Percentiles rank a stretch among this genome's conserved stretches.
These are phyloP conservation scores for Scutellaria barbata DNA, from an alignment of 257 asterid species.

Conservation along the genomic window DNA sequence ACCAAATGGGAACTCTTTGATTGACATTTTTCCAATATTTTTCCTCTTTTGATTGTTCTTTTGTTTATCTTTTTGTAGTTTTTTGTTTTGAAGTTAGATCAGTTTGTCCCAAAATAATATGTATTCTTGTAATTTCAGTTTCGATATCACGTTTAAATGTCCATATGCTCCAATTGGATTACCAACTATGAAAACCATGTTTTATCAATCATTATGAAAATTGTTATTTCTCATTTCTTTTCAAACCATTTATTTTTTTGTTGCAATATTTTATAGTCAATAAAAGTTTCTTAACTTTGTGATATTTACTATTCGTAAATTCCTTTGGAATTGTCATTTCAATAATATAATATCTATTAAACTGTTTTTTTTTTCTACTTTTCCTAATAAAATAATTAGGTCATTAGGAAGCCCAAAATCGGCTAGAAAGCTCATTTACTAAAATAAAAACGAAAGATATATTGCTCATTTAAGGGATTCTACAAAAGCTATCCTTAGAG, in stretches of 20 bases:
- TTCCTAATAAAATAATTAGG: no score
- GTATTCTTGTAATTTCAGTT: not conserved
- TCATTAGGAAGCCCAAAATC: not conserved
- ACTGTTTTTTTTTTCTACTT: no score
- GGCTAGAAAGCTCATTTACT: not conserved
- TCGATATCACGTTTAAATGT: not conserved
- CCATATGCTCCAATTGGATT: not conserved
- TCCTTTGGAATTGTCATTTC: no score
- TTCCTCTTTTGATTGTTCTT: not conserved
- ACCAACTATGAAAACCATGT: not conserved
- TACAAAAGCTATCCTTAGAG: no score
- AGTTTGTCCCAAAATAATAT: not conserved
- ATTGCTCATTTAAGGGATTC: no score
- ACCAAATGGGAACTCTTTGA: slow-evolving; percentile 64
- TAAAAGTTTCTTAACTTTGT: no score
- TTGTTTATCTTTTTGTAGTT: not conserved
- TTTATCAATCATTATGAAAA: not conserved
- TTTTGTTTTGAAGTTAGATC: not conserved
- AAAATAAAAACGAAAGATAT: no score
- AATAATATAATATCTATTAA: no score
- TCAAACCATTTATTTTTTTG: no score
- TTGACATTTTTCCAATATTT: slow-evolving; percentile 27
- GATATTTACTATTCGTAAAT: no score
- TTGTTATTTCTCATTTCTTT: not conserved
- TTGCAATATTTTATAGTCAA: no score